Percentiles rank a stretch among this genome's conserved stretches.
phyloP scores from a whole-genome alignment of 192 early-diverging fungal genomes.

The Umbelopsis sp. region DNA sequence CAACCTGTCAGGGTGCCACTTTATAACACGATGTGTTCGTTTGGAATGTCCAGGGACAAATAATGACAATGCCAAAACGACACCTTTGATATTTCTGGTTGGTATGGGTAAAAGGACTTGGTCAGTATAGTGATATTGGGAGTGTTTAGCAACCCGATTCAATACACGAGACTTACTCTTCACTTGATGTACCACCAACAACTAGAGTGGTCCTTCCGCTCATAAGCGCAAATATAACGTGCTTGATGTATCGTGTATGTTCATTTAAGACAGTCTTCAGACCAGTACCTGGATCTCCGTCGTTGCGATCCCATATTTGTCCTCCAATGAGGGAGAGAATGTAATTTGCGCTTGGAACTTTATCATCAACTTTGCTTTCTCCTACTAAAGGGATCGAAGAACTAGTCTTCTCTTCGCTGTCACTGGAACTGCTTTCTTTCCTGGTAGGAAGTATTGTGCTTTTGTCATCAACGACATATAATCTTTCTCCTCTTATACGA shows the following conservation, averaged over 20 bases:
- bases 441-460: not conserved
- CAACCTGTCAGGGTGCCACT: constrained; percentile 23
- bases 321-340: constrained; percentile 12
- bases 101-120: not conserved
- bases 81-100: constrained; percentile 22
- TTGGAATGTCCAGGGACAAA: constrained; percentile 35
- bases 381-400: not conserved
- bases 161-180: constrained; percentile 7
- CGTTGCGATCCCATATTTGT: constrained; percentile 5
- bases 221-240: constrained; percentile 37
- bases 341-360: not conserved
- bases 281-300: constrained; percentile 6
- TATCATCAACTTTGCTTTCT: not conserved
- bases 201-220: constrained; percentile 33
- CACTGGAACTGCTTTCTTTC: not conserved
- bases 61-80: constrained; percentile 29
- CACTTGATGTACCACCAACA: constrained; percentile 18
- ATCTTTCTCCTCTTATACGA: constrained; percentile 7
- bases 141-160: too few species aligned
- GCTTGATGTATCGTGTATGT: constrained; percentile 26
- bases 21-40: constrained; percentile 24
- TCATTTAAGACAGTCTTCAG: constrained; percentile 4
- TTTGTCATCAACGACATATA: not conserved
- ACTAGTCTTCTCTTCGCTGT: constrained; percentile 6
- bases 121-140: not conserved